Conservation (phyloP, 2,329 filamentous ascomycete species). For the Penicillium hordei region DNA sequence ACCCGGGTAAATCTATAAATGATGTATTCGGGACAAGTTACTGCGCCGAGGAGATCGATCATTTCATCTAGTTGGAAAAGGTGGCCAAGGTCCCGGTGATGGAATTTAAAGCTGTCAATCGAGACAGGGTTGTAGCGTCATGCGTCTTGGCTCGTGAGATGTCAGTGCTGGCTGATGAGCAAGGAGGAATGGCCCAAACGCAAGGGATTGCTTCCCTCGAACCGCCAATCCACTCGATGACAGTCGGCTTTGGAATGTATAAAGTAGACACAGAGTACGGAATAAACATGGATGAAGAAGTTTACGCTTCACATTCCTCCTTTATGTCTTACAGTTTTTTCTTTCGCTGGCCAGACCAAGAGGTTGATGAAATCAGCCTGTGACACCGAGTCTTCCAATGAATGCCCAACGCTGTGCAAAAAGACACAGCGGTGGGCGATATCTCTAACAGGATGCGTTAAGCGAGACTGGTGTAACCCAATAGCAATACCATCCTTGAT, state of each 20-base stretch:
- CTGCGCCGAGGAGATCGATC: not conserved
- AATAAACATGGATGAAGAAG: conserved; percentile 7
- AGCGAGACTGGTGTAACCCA: conserved; percentile 9
- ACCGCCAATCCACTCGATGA: conserved; percentile 14
- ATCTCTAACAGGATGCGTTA: conserved; percentile 2
- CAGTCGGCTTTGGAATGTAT: conserved; percentile 25
- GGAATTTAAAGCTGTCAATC: not conserved
- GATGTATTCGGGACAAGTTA: not conserved
- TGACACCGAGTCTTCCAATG: not conserved
- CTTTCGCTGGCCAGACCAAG: not conserved
- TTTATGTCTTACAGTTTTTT: not conserved
- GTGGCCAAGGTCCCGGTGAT: not conserved
- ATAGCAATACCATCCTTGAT: not conserved
- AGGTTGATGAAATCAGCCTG: not conserved
- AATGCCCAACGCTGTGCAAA: not conserved
- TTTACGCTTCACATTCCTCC: not conserved
- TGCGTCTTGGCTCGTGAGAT: conserved; percentile 16
- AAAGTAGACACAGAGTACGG: not conserved
- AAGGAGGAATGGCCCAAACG: conserved; percentile 21
- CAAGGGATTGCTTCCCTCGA: conserved; percentile 20
- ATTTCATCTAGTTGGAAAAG: conserved; percentile 13
- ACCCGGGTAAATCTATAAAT: not conserved
- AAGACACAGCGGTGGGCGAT: not conserved
- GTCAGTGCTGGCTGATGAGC: conserved; percentile 18
- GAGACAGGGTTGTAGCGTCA: conserved; percentile 15